A percentile compares a stretch with the other conserved stretches of the same genome.
Conservation (phyloP, 2,329 filamentous ascomycete genomes). For the Paecilomyces niveus region DNA sequence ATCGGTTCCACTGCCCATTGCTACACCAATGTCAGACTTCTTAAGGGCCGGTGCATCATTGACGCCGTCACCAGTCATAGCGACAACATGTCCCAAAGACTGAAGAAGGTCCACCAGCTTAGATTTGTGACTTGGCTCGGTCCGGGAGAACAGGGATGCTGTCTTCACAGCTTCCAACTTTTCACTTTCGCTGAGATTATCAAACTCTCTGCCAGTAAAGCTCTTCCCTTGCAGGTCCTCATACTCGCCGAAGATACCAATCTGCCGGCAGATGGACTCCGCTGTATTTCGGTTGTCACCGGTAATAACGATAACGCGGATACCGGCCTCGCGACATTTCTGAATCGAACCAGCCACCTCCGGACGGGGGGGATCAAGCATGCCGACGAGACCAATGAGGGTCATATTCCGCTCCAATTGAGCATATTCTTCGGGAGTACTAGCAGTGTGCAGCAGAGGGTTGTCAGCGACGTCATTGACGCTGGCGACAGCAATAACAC, state of each 20-base stretch:
- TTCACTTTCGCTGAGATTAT: conserved; percentile 69
- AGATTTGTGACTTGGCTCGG: conserved; percentile 95
- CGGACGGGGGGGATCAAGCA: conserved; percentile 92
- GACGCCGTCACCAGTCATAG: conserved; percentile 98
- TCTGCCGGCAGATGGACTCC: conserved; percentile 94
- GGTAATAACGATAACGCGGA: conserved; percentile 95
- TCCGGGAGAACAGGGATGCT: conserved; percentile 90
- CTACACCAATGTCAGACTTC: conserved; percentile 97
- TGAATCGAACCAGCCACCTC: conserved; percentile 81
- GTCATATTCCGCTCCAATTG: conserved; percentile 92
- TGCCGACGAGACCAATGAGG: conserved; percentile 84
- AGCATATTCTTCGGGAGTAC: conserved; percentile 75
- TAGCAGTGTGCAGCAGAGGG: conserved; percentile 64
- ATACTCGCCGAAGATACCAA: conserved; percentile 77
- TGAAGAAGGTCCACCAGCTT: conserved; percentile 95
- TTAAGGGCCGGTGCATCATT: conserved; percentile 97
- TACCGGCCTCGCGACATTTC: conserved; percentile 87
- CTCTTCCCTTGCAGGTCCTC: conserved; percentile 89
- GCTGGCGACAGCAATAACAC: conserved; percentile 87
- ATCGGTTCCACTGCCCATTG: conserved; percentile 97
- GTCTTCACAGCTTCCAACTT: conserved; percentile 76
- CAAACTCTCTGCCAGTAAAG: conserved; percentile 91
- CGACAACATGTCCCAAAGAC: conserved; percentile 85
- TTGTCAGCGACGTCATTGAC: conserved; percentile 68
- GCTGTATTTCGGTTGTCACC: conserved; percentile 97